Conservation (phyloP, 495 filamentous ascomycete species). For the Penicillium macrosclerotiorum region DNA sequence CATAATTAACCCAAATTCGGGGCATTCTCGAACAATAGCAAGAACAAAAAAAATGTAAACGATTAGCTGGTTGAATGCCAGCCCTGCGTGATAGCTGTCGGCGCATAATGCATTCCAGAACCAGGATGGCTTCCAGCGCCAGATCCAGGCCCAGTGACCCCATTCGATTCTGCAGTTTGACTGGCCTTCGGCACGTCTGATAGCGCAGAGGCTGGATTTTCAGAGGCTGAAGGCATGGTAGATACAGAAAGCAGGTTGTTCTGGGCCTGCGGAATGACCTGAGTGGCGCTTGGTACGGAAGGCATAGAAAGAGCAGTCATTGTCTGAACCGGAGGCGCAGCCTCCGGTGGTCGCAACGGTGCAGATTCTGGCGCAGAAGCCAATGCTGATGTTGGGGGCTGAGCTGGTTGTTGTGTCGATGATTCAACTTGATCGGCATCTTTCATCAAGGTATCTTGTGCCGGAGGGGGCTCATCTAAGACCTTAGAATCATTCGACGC, state of each 20-base stretch:
- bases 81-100: slow-evolving; percentile 3
- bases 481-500: slow-evolving; percentile 13
- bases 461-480: slow-evolving; percentile 22
- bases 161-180: slow-evolving; percentile 9
- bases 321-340: neutral
- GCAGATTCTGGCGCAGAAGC: slow-evolving; percentile 3
- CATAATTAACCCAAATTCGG: too few relatives aligned
- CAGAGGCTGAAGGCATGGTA: neutral
- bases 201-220: neutral
- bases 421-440: slow-evolving; percentile 1
- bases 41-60: neutral
- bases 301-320: neutral
- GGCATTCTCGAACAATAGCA: neutral
- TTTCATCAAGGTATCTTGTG: slow-evolving; percentile 15
- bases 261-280: neutral
- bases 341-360: neutral
- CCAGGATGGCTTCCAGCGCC: neutral
- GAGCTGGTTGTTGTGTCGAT: neutral
- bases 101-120: slow-evolving; percentile 2
- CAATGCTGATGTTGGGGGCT: neutral
- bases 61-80: neutral
- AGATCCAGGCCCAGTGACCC: slow-evolving; percentile 1
- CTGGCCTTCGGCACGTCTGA: slow-evolving; percentile 1
- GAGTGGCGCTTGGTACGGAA: neutral
- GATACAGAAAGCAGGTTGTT: neutral